Base-by-base conservation (phyloP, 75 land plant species). In the Picea sitchensis region DNA sequence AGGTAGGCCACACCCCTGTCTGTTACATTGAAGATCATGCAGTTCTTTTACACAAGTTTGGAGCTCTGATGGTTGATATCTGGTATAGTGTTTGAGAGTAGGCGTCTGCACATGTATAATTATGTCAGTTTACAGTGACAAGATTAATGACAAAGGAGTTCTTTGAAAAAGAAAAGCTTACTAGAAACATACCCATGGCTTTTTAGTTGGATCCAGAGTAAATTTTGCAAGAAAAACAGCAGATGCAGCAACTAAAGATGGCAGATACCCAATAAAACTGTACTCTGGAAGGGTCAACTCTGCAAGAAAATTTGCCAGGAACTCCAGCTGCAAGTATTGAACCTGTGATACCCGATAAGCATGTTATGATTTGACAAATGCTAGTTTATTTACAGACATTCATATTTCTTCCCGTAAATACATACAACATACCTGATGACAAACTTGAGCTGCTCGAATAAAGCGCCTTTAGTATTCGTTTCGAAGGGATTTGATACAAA, bases 171-270 rank as follows among this genome's bases (percentile, higher is more conserved):
- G 3, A 71, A 78, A 83, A 95, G 82, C 85, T 95, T 31, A 94
- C 90, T 32, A 97, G 88, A 78, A 93, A 97, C 80, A 20, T 61
- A 93, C 98, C 99, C 99, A 97, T 20, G 99, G 98, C 58, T 86
- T 79, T 14, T 11, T 63, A 5, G 88, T 81, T 17, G 89, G 92
- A 68, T 95, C 87, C 26, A 95, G 79, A 14, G 98, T 97, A 86
- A 94, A 84, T 84, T 91, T 91, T 17, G 98, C 98, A 41, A 97
- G 85, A 64, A 91, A 97, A 5, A 95, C 90, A 82, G 93, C 98
- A 41, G 99, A 93, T 18, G 96, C 98, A 59, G 99, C 99, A 36
- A 93, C 58, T 34, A 82, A 65, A 11, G 98, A 97, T 58, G 98
- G 99, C 21, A 86, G 79, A 63, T 85, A 95, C 79, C 85, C 86